A percentile compares a stretch with the other conserved stretches of the same genome.
Evolutionary conservation across 1,284 basidiomycete genomes (phyloP).

Genomic region (Ustilago loliicola): DNA sequence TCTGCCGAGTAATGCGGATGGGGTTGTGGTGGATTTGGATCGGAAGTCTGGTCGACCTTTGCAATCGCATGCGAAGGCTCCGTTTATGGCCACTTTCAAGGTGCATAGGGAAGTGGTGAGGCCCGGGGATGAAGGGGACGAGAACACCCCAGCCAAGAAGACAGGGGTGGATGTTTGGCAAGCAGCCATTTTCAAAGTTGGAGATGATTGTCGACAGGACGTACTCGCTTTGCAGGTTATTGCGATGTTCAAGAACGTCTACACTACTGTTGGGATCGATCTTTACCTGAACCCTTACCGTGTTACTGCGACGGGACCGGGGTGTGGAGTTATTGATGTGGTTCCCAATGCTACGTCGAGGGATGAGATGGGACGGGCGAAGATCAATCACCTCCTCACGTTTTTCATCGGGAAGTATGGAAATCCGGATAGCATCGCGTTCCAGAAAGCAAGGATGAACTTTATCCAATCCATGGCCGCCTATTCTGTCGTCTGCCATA

Average conservation of each 20-base stretch:
- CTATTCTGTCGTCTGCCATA: constrained; percentile 98
- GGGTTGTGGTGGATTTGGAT: constrained; percentile 94
- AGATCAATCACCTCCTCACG: constrained; percentile 93
- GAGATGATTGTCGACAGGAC: constrained; percentile 98
- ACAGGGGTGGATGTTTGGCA: constrained; percentile 83
- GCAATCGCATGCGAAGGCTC: constrained; percentile 98
- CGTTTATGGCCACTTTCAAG: constrained; percentile 99
- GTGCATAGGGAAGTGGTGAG: constrained; percentile 75
- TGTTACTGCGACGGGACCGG: constrained; percentile 95
- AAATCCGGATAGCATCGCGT: constrained; percentile 85
- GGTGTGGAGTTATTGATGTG: constrained; percentile 99
- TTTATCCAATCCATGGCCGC: constrained; percentile 99
- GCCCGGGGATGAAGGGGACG: constrained; percentile 59
- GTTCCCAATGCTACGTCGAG: constrained; percentile 97
- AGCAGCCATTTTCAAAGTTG: constrained; percentile 99
- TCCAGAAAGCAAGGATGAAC: constrained; percentile 92
- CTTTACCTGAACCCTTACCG: constrained; percentile 96
- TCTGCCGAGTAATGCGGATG: constrained; percentile 96
- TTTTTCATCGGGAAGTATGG: constrained; percentile 98
- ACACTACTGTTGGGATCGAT: constrained; percentile 85
- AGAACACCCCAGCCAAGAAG: constrained; percentile 43
- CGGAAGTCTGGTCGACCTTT: constrained; percentile 94
- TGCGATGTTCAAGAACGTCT: constrained; percentile 99
- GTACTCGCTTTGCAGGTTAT: constrained; percentile 96
- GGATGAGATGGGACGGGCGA: constrained; percentile 98